phyloP scores from a whole-genome alignment of 2,329 filamentous ascomycete genomes.

The Venturia asperata region DNA sequence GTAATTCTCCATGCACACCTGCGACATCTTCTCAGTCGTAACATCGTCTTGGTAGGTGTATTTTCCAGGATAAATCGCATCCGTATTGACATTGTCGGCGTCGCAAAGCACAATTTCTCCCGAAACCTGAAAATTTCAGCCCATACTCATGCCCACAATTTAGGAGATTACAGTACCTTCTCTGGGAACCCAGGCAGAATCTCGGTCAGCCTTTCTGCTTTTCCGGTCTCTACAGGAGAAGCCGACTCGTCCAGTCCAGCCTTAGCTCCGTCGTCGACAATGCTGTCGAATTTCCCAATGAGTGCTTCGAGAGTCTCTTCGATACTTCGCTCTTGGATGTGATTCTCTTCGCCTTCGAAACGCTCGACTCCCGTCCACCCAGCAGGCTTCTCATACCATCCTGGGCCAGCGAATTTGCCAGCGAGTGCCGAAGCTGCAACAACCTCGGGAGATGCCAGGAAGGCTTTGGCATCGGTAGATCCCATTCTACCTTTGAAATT shows the following conservation, averaged over 20 bases:
- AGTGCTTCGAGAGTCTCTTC: constrained; percentile 67
- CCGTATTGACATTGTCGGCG: constrained; percentile 81
- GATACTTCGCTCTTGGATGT: constrained; percentile 48
- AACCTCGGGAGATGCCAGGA: constrained; percentile 81
- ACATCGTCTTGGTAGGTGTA: constrained; percentile 90
- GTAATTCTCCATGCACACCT: constrained; percentile 89
- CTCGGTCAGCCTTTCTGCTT: constrained; percentile 48
- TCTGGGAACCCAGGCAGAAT: constrained; percentile 83
- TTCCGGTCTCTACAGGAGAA: constrained; percentile 25
- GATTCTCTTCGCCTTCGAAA: constrained; percentile 61
- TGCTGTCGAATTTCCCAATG: constrained; percentile 58
- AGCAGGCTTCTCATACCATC: constrained; percentile 67
- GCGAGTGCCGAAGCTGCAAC: constrained; percentile 81
- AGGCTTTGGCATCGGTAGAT: constrained; percentile 68
- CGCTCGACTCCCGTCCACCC: constrained; percentile 59
- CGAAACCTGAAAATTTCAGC: constrained; percentile 22
- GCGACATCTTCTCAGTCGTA: constrained; percentile 68
- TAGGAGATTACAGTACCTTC: constrained; percentile 46
- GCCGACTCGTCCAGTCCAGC: constrained; percentile 22
- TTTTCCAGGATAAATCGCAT: constrained; percentile 62
- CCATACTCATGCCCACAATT: neutral
- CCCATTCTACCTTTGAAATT: constrained; percentile 95
- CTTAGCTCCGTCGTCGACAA: constrained; percentile 41
- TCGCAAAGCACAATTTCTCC: constrained; percentile 89
- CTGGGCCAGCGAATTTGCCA: constrained; percentile 67